Conservation (phyloP, 2,329 filamentous ascomycete species). For the Alternaria metachromatica region DNA sequence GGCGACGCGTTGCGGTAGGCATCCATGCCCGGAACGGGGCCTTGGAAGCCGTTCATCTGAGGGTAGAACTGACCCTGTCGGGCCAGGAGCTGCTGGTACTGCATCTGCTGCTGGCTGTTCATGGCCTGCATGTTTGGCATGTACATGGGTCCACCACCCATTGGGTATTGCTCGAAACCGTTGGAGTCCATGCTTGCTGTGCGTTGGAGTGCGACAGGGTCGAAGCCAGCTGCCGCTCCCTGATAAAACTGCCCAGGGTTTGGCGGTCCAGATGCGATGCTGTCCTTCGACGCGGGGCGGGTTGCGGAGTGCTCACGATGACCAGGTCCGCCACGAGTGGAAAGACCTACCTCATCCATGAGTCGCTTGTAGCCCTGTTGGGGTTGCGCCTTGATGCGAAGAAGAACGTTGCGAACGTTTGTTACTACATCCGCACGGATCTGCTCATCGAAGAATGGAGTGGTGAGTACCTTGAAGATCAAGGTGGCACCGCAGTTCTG, state of each 20-base stretch:
- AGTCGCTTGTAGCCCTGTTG: slow-evolving; percentile 96
- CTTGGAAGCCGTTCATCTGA: slow-evolving; percentile 51
- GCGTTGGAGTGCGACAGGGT: slow-evolving; percentile 53
- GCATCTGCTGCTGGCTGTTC: slow-evolving; percentile 57
- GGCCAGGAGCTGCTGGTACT: slow-evolving; percentile 65
- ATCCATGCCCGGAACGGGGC: slow-evolving; percentile 53
- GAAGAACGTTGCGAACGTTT: slow-evolving; percentile 86
- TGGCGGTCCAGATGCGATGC: slow-evolving; percentile 34
- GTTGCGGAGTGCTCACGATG: slow-evolving; percentile 47
- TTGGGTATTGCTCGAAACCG: slow-evolving; percentile 54
- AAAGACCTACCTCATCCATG: slow-evolving; percentile 97
- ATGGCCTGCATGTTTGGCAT: slow-evolving; percentile 51
- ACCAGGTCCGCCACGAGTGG: slow-evolving; percentile 58
- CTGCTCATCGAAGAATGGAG: slow-evolving; percentile 93
- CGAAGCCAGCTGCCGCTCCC: slow-evolving; percentile 47
- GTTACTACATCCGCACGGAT: slow-evolving; percentile 89
- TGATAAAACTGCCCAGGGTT: slow-evolving; percentile 47
- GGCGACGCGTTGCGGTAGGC: slow-evolving; percentile 52
- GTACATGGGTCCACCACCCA: slow-evolving; percentile 45
- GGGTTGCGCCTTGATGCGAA: slow-evolving; percentile 90
- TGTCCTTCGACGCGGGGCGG: slow-evolving; percentile 48
- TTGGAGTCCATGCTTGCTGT: slow-evolving; percentile 59
- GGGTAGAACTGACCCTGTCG: slow-evolving; percentile 57
- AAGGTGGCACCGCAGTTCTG: slow-evolving; percentile 91
- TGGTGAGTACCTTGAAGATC: slow-evolving; percentile 98